A percentile compares a stretch with the other conserved stretches of the same genome.
These are phyloP conservation scores for Hirsutella thompsonii DNA, from an alignment of 2,329 filamentous ascomycete genomes.

Conservation along the genomic window DNA sequence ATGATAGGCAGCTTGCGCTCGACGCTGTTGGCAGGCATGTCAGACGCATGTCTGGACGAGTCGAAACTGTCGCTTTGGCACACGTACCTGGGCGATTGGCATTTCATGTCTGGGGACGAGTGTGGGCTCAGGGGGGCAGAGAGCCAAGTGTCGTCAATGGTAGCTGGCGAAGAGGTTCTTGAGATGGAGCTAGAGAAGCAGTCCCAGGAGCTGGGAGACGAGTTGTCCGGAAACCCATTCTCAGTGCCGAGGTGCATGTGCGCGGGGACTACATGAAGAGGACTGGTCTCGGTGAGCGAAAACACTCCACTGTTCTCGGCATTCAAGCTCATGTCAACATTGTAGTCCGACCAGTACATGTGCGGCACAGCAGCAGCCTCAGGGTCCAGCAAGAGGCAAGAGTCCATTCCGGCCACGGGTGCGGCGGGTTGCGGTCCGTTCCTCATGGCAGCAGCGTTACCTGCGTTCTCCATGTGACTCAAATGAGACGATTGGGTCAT, in stretches of 20 bases:
- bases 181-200: conserved; percentile 40
- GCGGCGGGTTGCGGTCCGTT: conserved; percentile 23
- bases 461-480: conserved; percentile 38
- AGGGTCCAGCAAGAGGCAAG: conserved; percentile 37
- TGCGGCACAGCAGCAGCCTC: conserved; percentile 33
- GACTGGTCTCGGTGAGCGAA: conserved; percentile 26
- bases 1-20: conserved; percentile 18
- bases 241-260: conserved; percentile 44
- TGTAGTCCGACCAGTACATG: conserved; percentile 36
- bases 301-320: conserved; percentile 29
- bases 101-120: conserved; percentile 35
- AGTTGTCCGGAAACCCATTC: conserved; percentile 31
- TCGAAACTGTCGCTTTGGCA: too few relatives aligned
- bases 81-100: conserved; percentile 42
- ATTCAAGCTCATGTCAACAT: conserved; percentile 29
- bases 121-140: conserved; percentile 21
- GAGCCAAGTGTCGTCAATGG: conserved; percentile 35
- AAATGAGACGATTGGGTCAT: conserved; percentile 33
- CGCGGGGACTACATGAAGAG: conserved; percentile 41
- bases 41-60: conserved; percentile 3
- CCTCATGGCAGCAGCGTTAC: conserved; percentile 32
- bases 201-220: conserved; percentile 38
- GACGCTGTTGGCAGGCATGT: conserved; percentile 12
- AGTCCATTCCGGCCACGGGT: conserved; percentile 33
- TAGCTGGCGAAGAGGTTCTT: conserved; percentile 35